These are phyloP conservation scores for Backusella psychrophila DNA, from an alignment of 192 early-diverging fungal genomes.

Conservation along the genomic window DNA sequence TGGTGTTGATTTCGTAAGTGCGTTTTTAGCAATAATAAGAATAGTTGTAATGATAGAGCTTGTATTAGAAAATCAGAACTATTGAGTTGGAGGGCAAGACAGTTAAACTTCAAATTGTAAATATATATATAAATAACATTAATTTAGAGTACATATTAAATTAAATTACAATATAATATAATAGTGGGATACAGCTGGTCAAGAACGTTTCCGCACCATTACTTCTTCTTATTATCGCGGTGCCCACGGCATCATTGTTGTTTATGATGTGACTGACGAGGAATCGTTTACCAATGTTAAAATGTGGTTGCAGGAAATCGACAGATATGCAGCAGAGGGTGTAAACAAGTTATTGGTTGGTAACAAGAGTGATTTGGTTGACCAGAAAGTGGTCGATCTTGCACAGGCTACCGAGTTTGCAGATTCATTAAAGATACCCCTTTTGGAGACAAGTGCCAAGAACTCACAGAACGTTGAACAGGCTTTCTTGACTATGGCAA, in stretches of 20 bases:
- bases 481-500: conserved; percentile 99
- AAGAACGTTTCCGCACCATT: conserved; percentile 97
- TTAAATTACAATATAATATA: neutral
- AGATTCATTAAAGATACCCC: conserved; percentile 81
- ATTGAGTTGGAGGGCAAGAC: conserved; percentile 97
- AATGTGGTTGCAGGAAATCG: conserved; percentile 97
- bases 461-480: conserved; percentile 97
- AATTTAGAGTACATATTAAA: neutral
- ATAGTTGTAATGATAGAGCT: neutral
- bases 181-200: conserved; percentile 94
- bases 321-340: conserved; percentile 91
- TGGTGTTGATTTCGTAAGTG: conserved; percentile 92
- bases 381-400: conserved; percentile 75
- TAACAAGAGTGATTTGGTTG: conserved; percentile 92
- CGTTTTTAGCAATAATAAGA: neutral
- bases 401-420: conserved; percentile 73
- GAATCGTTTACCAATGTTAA: conserved; percentile 93
- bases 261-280: conserved; percentile 93
- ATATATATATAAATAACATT: conserved; percentile 12
- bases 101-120: conserved; percentile 92
- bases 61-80: conserved; percentile 88
- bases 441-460: conserved; percentile 98
- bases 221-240: conserved; percentile 95
- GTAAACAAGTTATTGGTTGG: conserved; percentile 96
- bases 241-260: conserved; percentile 95